Evolutionary conservation across 164 flowering plant species (phyloP).

Genomic region (Tetrastigma voinierianum): DNA sequence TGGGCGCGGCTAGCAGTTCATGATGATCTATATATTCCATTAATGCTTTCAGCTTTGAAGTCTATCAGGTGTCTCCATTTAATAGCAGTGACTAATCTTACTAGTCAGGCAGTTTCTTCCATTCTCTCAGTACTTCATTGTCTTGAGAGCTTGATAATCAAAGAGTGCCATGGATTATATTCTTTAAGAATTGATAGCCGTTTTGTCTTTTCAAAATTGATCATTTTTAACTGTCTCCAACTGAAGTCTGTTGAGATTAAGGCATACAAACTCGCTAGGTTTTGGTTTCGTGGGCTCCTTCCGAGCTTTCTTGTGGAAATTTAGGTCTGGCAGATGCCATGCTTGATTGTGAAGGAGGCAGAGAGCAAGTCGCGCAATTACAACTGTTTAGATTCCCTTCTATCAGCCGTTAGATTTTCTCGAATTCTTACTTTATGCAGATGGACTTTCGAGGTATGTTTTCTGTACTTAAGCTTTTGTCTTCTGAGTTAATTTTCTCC

Average conservation of each 20-base stretch:
- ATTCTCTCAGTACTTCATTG: constrained; percentile 8
- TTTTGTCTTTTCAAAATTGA: constrained; percentile 11
- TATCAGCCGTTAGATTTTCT: not conserved
- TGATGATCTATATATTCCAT: no score
- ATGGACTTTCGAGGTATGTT: not conserved
- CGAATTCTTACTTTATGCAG: not conserved
- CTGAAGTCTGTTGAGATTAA: constrained; percentile 15
- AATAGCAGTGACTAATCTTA: constrained; percentile 15
- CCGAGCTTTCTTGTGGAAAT: constrained; percentile 14
- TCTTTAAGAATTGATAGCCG: constrained; percentile 10
- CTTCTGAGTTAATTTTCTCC: no score
- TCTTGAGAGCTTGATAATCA: constrained; percentile 25
- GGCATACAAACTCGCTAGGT: constrained; percentile 10
- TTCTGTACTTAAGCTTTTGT: not conserved
- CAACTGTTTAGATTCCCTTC: not conserved
- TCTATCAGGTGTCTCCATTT: constrained; percentile 17
- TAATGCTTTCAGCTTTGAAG: constrained; percentile 8
- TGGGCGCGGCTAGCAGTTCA: no score
- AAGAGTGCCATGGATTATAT: constrained; percentile 16
- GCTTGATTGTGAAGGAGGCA: constrained; percentile 18
- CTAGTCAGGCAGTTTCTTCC: constrained; percentile 22
- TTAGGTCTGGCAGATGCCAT: constrained; percentile 20
- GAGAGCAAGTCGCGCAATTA: no score
- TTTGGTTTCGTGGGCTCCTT: constrained; percentile 14
- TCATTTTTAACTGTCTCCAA: constrained; percentile 20